phyloP scores from a whole-genome alignment of 1,284 basidiomycete genomes.

The Coriolopsis trogii region DNA sequence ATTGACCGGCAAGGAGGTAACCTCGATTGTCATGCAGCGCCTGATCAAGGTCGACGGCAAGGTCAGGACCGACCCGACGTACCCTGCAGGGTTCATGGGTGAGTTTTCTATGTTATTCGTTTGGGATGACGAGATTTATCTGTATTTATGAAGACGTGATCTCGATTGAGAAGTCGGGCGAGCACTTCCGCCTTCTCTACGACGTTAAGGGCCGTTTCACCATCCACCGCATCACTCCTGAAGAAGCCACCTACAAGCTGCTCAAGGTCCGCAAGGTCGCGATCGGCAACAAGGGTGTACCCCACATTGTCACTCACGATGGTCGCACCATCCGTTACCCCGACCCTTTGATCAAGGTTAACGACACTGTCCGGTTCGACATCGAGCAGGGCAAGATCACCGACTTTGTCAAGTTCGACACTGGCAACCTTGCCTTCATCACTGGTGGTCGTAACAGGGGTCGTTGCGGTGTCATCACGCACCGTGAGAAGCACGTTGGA shows the following conservation, averaged over 20 bases:
- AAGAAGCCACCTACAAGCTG: slow-evolving; percentile 98
- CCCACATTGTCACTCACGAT: slow-evolving; percentile 98
- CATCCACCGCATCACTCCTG: slow-evolving; percentile 98
- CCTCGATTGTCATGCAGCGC: slow-evolving; percentile 93
- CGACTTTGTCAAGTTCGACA: slow-evolving; percentile 96
- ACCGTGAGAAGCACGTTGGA: slow-evolving; percentile 96
- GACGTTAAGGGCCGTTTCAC: slow-evolving; percentile 99
- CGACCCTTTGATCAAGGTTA: slow-evolving; percentile 93
- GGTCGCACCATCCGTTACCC: slow-evolving; percentile 99
- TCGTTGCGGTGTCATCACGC: slow-evolving; percentile 93
- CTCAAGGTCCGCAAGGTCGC: slow-evolving; percentile 94
- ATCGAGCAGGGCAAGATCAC: slow-evolving; percentile 94
- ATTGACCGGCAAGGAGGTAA: slow-evolving; percentile 95
- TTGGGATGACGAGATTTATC: background rate
- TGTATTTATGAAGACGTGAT: slow-evolving; percentile 76
- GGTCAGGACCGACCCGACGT: slow-evolving; percentile 97
- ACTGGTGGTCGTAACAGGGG: slow-evolving; percentile 99
- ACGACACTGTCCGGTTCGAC: slow-evolving; percentile 99
- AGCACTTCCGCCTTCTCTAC: slow-evolving; percentile 99
- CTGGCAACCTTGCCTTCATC: slow-evolving; percentile 96
- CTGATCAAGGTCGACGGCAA: slow-evolving; percentile 99
- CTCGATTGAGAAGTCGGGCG: slow-evolving; percentile 97
- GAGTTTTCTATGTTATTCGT: slow-evolving; percentile 4
- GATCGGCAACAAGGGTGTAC: slow-evolving; percentile 93
- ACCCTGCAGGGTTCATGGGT: slow-evolving; percentile 98